phyloP scores from a whole-genome alignment of 495 filamentous ascomycete species.

The Neurospora terricola region DNA sequence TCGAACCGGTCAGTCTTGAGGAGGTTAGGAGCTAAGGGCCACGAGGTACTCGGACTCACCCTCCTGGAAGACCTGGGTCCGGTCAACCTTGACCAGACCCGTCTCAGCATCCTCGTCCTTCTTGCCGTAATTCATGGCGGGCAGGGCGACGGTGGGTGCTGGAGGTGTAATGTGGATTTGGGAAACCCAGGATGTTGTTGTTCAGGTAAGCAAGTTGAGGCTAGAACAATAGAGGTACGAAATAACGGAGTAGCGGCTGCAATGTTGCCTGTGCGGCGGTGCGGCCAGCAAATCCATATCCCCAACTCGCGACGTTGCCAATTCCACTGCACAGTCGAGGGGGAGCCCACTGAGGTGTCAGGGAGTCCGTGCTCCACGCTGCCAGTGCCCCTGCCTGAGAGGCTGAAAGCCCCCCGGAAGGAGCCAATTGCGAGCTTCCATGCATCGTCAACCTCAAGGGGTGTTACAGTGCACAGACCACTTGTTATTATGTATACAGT shows the following conservation, averaged over 20 bases:
- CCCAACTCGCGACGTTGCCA: constrained; percentile 30
- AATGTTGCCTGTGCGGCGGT: background rate
- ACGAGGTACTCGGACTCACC: constrained; percentile 44
- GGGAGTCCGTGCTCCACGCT: constrained; percentile 2
- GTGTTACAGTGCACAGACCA: background rate
- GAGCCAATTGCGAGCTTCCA: background rate
- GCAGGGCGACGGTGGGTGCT: constrained; percentile 14
- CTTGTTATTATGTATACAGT: background rate
- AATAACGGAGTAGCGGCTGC: background rate
- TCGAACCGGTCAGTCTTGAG: constrained; percentile 1
- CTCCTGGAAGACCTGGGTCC: constrained; percentile 98
- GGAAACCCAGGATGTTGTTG: constrained; percentile 7
- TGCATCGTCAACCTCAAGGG: background rate
- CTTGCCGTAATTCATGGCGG: constrained; percentile 89
- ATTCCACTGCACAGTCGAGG: constrained; percentile 15
- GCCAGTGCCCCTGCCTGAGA: background rate
- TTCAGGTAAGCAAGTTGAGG: background rate
- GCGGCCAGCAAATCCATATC: background rate
- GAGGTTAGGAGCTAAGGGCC: constrained; percentile 3
- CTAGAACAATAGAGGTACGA: background rate
- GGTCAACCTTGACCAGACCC: constrained; percentile 89
- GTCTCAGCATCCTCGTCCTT: constrained; percentile 96
- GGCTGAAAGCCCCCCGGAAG: background rate
- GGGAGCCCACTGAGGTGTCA: background rate
- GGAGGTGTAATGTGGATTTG: constrained; percentile 2